phyloP scores from a whole-genome alignment of 2,329 filamentous ascomycete genomes.

The Leptographium radiaticola region DNA sequence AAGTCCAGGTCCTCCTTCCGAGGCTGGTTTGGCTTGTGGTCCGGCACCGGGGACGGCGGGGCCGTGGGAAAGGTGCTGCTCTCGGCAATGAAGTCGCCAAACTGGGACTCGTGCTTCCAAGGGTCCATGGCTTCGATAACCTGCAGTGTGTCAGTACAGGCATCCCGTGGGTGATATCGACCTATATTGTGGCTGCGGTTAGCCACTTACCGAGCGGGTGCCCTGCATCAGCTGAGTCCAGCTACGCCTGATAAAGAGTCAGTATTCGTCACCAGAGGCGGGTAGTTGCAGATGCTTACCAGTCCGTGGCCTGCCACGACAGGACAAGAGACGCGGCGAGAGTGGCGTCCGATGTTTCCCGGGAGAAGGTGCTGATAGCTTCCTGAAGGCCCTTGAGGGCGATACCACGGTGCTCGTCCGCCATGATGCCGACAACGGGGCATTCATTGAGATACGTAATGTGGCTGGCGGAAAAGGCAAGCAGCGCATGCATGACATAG shows the following conservation, averaged over 20 bases:
- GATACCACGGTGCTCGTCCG: constrained; percentile 75
- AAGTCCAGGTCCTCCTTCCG: constrained; percentile 58
- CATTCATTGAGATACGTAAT: constrained; percentile 82
- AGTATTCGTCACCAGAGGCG: constrained; percentile 4
- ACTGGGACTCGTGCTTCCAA: constrained; percentile 83
- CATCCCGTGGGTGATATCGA: neutral
- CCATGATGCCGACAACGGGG: constrained; percentile 72
- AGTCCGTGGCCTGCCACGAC: constrained; percentile 93
- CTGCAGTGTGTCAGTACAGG: constrained; percentile 25
- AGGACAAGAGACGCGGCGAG: constrained; percentile 83
- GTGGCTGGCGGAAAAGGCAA: constrained; percentile 91
- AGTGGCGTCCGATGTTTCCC: constrained; percentile 78
- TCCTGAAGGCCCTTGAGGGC: constrained; percentile 81
- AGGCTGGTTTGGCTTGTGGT: constrained; percentile 48
- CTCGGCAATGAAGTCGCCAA: constrained; percentile 69
- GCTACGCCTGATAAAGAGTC: constrained; percentile 51
- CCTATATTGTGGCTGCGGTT: neutral
- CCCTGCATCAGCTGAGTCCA: constrained; percentile 92
- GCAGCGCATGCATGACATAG: constrained; percentile 88
- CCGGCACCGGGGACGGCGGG: constrained; percentile 47
- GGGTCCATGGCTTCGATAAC: constrained; percentile 83
- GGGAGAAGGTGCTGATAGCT: constrained; percentile 73
- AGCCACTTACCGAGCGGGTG: constrained; percentile 61
- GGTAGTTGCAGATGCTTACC: constrained; percentile 38
- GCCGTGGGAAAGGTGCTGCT: constrained; percentile 61